Evolutionary conservation across 2,329 filamentous ascomycete species (phyloP).

Genomic region (Huntiella savannae): DNA sequence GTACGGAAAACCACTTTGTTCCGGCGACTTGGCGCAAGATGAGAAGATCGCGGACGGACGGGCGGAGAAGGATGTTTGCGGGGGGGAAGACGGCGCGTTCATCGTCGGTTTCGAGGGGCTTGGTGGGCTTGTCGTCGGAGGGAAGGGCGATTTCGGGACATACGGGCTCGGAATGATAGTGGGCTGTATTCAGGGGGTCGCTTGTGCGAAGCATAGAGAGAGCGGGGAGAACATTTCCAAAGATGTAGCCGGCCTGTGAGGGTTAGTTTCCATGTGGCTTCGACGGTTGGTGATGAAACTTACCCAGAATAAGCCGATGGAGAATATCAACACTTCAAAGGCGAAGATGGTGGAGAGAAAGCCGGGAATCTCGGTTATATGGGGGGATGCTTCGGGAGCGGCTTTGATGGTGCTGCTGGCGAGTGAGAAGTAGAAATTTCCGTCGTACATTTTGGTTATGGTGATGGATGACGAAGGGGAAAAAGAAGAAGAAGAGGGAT

Average conservation of each 20-base stretch:
- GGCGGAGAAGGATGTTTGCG: constrained; percentile 31
- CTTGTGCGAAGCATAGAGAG: constrained; percentile 28
- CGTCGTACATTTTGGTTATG: no score
- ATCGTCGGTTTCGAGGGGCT: constrained; percentile 13
- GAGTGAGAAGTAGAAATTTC: no score
- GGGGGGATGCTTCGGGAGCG: no score
- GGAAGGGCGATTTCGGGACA: constrained; percentile 33
- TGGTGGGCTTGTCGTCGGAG: constrained; percentile 21
- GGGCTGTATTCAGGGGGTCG: constrained; percentile 13
- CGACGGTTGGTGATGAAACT: not conserved
- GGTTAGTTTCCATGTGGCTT: not conserved
- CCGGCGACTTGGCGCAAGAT: no score
- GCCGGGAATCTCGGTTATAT: no score
- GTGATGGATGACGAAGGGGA: no score
- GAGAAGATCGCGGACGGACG: constrained; percentile 39
- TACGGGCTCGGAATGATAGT: constrained; percentile 35
- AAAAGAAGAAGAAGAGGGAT: no score
- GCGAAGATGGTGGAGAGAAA: not conserved
- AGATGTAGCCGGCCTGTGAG: constrained; percentile 23
- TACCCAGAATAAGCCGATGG: constrained; percentile 7
- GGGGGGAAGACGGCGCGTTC: constrained; percentile 19
- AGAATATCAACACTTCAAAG: constrained; percentile 1
- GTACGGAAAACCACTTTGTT: no score
- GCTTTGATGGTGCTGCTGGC: no score
- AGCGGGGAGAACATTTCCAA: constrained; percentile 30